Evolutionary conservation across 176 grass and related monocot species (phyloP).

Genomic region (Oryza punctata): DNA sequence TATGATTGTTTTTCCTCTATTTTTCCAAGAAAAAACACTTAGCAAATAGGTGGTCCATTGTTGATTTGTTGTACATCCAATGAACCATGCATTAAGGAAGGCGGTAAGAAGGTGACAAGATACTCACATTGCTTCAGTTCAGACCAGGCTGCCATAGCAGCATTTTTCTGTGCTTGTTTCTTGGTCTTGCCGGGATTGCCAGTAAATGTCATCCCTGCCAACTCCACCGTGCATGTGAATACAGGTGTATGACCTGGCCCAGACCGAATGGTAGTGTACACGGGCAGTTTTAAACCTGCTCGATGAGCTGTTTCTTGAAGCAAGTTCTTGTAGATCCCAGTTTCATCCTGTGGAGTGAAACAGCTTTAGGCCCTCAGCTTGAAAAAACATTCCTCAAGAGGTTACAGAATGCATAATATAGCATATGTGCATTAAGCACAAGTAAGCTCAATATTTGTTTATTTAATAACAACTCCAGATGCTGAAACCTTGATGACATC

Average conservation of each 20-base stretch:
- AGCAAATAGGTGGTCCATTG: background rate
- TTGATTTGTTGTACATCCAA: background rate
- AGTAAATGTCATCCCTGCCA: constrained; percentile 87
- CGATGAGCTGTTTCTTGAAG: constrained; percentile 96
- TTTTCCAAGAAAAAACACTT: background rate
- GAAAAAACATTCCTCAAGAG: constrained; percentile 18
- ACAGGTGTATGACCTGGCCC: constrained; percentile 88
- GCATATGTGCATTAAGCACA: background rate
- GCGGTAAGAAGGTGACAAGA: constrained; percentile 26
- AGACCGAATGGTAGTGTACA: constrained; percentile 82
- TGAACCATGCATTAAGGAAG: background rate
- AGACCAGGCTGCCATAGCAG: constrained; percentile 91
- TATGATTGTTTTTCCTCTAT: background rate
- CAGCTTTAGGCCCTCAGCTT: constrained; percentile 31
- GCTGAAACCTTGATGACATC: constrained; percentile 31
- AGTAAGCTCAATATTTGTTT: constrained; percentile 9
- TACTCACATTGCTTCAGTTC: constrained; percentile 55
- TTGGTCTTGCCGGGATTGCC: constrained; percentile 95
- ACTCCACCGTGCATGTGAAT: constrained; percentile 93
- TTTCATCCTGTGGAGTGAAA: constrained; percentile 77
- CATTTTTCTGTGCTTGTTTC: constrained; percentile 98
- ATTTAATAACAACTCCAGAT: constrained; percentile 2
- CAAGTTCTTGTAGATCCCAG: constrained; percentile 95
- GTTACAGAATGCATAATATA: background rate
- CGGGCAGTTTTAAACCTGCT: constrained; percentile 81